Conservation (phyloP, 345 rosid species). For the Citrus trifoliata region DNA sequence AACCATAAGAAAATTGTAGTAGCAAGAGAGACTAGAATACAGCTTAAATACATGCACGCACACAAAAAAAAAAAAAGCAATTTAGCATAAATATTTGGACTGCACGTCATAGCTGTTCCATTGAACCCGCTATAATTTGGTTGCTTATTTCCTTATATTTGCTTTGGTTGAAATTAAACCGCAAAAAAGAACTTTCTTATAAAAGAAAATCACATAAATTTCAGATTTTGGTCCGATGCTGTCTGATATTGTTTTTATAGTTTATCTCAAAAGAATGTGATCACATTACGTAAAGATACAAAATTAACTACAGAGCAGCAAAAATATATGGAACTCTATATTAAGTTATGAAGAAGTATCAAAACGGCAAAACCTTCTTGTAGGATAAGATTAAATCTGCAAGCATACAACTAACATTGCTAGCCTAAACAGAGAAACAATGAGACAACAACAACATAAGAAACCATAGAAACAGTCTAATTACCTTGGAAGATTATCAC, state of each 20-base stretch:
- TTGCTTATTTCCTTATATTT: neutral
- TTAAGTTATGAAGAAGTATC: neutral
- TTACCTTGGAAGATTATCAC: constrained; percentile 36
- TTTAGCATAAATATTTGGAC: neutral
- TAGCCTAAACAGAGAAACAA: neutral
- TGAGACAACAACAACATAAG: neutral
- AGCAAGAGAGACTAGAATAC: neutral
- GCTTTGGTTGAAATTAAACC: neutral
- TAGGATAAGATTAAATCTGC: neutral
- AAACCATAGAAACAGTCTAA: neutral
- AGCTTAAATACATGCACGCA: too few relatives aligned
- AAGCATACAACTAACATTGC: neutral
- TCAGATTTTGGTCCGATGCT: neutral
- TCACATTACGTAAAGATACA: neutral
- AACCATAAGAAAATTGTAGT: neutral
- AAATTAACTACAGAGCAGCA: neutral
- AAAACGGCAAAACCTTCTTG: neutral
- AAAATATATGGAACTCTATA: neutral
- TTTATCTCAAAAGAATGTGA: neutral
- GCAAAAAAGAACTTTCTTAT: neutral
- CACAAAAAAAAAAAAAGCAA: neutral
- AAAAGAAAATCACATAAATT: neutral
- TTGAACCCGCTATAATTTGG: neutral
- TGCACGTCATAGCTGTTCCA: neutral
- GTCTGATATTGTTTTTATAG: neutral